Evolutionary conservation across 1,139 yeast species (phyloP).

Genomic region (Sugiyamaella neomexicana): DNA sequence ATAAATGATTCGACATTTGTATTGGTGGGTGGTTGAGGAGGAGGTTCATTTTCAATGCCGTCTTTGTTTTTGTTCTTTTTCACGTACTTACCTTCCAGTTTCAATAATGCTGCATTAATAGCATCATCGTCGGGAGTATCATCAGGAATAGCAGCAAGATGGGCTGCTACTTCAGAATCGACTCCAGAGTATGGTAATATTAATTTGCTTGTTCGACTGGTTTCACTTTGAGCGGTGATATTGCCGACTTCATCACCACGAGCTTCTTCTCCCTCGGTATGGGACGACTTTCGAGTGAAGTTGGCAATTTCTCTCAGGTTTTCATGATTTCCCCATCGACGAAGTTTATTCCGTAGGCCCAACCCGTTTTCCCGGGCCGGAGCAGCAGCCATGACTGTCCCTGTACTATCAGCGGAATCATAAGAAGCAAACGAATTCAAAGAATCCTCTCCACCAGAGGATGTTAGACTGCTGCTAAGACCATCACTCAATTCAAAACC

Average conservation of each 20-base stretch:
- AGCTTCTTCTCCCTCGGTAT: not conserved
- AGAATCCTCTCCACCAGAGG: slow-evolving; percentile 15
- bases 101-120: slow-evolving; percentile 68
- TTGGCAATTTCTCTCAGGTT: slow-evolving; percentile 22
- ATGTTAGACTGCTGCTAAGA: slow-evolving; percentile 14
- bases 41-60: no score
- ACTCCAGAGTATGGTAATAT: slow-evolving; percentile 27
- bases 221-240: not conserved
- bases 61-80: slow-evolving; percentile 15
- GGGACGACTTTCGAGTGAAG: slow-evolving; percentile 12
- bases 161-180: slow-evolving; percentile 32
- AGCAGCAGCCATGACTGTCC: slow-evolving; percentile 13
- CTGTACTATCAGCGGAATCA: slow-evolving; percentile 24
- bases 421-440: slow-evolving; percentile 31
- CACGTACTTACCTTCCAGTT: slow-evolving; percentile 65
- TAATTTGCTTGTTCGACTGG: not conserved
- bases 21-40: not conserved
- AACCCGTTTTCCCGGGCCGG: slow-evolving; percentile 17
- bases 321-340: slow-evolving; percentile 22
- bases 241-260: not conserved
- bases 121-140: slow-evolving; percentile 70
- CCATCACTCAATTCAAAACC: slow-evolving; percentile 34
- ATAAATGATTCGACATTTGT: not conserved
- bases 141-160: slow-evolving; percentile 58
- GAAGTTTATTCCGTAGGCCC: slow-evolving; percentile 15